Evolutionary conservation across 2,329 filamentous ascomycete species (phyloP), one percentile per base, ranked within the genome.

Genomic region (Diaporthe ilicicola): DNA sequence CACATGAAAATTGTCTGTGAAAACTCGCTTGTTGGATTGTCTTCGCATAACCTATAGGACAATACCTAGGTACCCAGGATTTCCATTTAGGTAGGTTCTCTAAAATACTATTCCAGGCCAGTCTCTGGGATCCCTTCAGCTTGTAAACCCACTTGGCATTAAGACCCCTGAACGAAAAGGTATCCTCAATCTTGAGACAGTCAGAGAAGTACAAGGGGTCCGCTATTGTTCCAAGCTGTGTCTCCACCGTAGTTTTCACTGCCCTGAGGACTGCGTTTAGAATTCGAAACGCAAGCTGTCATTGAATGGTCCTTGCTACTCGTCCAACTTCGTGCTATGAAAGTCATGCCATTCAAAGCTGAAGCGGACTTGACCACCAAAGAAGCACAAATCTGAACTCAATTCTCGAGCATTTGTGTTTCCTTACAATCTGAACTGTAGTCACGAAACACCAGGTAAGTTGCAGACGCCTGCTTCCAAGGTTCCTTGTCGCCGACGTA

Each of bases 101-200:
- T n/a, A n/a, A n/a, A n/a, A n/a, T n/a, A n/a, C n/a, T n/a, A n/a
- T n/a, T n/a, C n/a, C n/a, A n/a, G n/a, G n/a, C n/a, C n/a, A n/a
- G n/a, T n/a, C n/a, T n/a, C n/a, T n/a, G n/a, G n/a, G n/a, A n/a
- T n/a, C n/a, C n/a, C n/a, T n/a, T n/a, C n/a, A n/a, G n/a, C n/a
- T 46, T 17, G 19, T 62, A 48, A 10, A 22, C n/a, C 19, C 17
- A 34, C 24, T 62, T 62, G 27, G 39, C 39, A 34, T 24, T 48
- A 9, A 17, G 32, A 15, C 42, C 59, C 59, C 42, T 34, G 29
- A 34, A 39, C 7, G 42, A 12, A 32, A 48, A 46, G 56, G 24
- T 46, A n/a, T 61, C 55, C 39, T 61, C 55, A 27, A 42, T 44
- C n/a, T 61, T 61, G 55, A 61, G 55, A 61, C 55, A 61, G 17